Evolutionary conservation across 768 basidiomycete species (phyloP), one percentile per base, ranked within the genome.

Genomic region (Leucocoprinus leucothites): DNA sequence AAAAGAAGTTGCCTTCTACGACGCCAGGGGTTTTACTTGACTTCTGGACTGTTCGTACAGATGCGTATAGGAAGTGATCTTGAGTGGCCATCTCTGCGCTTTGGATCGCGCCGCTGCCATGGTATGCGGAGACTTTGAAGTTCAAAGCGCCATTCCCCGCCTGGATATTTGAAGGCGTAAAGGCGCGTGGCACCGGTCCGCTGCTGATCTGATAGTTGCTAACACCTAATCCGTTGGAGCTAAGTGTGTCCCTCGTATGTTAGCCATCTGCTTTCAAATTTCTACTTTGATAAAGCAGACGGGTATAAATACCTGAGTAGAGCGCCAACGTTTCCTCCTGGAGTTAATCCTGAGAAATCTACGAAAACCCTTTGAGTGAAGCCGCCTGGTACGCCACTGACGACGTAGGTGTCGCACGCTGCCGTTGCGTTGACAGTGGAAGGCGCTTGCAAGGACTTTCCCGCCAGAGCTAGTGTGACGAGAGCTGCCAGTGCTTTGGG

Each of bases 1-100:
- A 74, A 58, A 70, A 69, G 48, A 74, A 72, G 56, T 70, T 71
- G 34, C 72, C 72, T 40, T 72, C 71, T 16, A 68, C 65, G 25
- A 72, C 65, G 16, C 71, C 72, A 31, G 62, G 68, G 4, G 63
- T 62, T 9, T 59, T 58, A 56, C 70, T 72, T 34, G 71, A 72
- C 54, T 71, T 71, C 36, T 64, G n/a, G 25, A 70, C 64, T 22
- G 69, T 71, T 21, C 72, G 58, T 14, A 73, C 69, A 11, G 72
- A 73, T 4, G 62, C 72, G 52, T 69, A 73, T 57, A 9, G 67
- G 66, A 8, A 61, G 56, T 51, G 70, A 71, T 2, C 58, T 60
- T 48, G 63, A 67, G 5, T 63, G 57, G 8, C 56, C 21, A 73
- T 61, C 45, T 72, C 69, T 2, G 71, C 61, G 52, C 70, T 67